A percentile compares a stretch with the other conserved stretches of the same genome.
Conservation (phyloP, 176 grass and related monocot genomes). For the Otatea glauca region DNA sequence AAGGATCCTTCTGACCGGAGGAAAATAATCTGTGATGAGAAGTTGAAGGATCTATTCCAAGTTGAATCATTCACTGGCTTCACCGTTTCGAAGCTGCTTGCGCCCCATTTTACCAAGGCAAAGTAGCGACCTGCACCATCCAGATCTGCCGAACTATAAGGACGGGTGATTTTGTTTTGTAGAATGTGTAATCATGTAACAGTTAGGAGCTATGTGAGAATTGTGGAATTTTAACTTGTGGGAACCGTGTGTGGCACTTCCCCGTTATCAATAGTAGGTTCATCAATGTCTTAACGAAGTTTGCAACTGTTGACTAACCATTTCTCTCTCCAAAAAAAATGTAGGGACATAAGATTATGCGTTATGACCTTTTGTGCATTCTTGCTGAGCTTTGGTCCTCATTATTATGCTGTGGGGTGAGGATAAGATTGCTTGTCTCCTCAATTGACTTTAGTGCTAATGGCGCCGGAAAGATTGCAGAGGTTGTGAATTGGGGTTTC, state of each 20-base stretch:
- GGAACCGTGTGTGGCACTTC: constrained; percentile 15
- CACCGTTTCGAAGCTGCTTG: constrained; percentile 75
- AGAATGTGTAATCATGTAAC: constrained; percentile 55
- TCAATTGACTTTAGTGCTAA: constrained; percentile 1
- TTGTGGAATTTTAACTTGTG: constrained; percentile 45
- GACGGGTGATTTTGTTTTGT: constrained; percentile 64
- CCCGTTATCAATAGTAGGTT: constrained; percentile 44
- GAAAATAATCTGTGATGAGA: constrained; percentile 95
- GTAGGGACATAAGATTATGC: constrained; percentile 4
- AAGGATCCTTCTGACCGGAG: constrained; percentile 98
- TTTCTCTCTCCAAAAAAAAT: not conserved
- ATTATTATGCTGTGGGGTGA: constrained; percentile 8
- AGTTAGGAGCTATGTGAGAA: constrained; percentile 38
- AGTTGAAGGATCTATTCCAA: constrained; percentile 88
- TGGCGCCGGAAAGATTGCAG: constrained; percentile 24
- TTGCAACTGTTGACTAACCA: constrained; percentile 28
- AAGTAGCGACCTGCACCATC: constrained; percentile 43
- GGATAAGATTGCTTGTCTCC: constrained; percentile 42
- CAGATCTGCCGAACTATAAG: constrained; percentile 49
- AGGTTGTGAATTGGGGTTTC: not conserved
- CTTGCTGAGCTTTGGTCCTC: constrained; percentile 12
- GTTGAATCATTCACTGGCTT: constrained; percentile 92
- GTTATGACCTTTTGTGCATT: constrained; percentile 6
- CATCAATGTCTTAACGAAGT: constrained; percentile 25
- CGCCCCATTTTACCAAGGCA: constrained; percentile 87